Evolutionary conservation across 257 asterid genomes (phyloP), one percentile per base, ranked within the genome.

Genomic region (Nicotiana paniculata): DNA sequence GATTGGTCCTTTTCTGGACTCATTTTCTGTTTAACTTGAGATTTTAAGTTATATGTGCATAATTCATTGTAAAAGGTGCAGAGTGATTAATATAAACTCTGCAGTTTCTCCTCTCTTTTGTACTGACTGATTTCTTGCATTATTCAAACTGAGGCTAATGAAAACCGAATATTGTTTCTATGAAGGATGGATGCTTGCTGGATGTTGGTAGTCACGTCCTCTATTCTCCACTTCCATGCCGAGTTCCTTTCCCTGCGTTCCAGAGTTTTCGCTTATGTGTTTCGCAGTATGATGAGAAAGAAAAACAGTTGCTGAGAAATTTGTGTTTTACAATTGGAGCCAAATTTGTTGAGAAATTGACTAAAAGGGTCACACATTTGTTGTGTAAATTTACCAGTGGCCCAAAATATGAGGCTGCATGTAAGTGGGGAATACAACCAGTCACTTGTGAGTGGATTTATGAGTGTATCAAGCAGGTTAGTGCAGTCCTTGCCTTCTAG

Each of bases 151-250:
- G 78, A 63, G 70, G 77, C 89, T 90, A 80, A 90, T 82, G 65
- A 18, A 21, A 84, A 81, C 80, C 58, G 75, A 55, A 77, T 82
- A 64, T 85, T 81, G 70, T 72, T 83, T 9, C 88, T 90, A 51
- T 81, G 91, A 82, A 96, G 99, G 97, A 90, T 83, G 97, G 92
- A 21, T 84, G 82, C 88, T 87, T 93, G 91, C 93, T 93, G 89
- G 97, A 94, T 86, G 90, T 93, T 85, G 88, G 87, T 88, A 87
- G 97, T 84, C 98, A 94, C 90, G 85, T 96, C 70, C 93, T 94
- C 81, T 96, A 92, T 89, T 89, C 97, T 84, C 99, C 99, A 81
- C 98, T 96, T 77, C 88, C 91, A 70, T 94, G 99, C 91, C 87
- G 86, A 88, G 89, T 93, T 82, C 99, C 99, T 84, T 90, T 96